Evolutionary conservation across 345 rosid species (phyloP).

Genomic region (Barbarea vulgaris): DNA sequence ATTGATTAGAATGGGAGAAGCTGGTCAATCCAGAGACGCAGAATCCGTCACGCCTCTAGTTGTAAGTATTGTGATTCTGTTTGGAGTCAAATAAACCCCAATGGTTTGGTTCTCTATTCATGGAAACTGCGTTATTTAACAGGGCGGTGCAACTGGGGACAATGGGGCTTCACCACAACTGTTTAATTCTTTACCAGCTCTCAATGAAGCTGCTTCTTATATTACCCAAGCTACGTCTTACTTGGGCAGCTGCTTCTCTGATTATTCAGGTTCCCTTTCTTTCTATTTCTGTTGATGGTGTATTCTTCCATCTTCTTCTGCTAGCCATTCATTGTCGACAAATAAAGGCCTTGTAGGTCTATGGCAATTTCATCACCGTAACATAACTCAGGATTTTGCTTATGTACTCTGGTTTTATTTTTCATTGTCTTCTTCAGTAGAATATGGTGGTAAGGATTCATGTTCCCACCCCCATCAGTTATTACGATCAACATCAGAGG

Average conservation of each 20-base stretch:
- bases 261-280: constrained; percentile 52
- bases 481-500: constrained; percentile 50
- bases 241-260: constrained; percentile 59
- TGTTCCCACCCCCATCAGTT: constrained; percentile 58
- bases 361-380: not conserved
- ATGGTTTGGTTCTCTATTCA: constrained; percentile 18
- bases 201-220: constrained; percentile 59
- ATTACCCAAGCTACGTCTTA: constrained; percentile 61
- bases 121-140: constrained; percentile 13
- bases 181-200: constrained; percentile 52
- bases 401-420: constrained; percentile 7
- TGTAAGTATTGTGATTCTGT: constrained; percentile 38
- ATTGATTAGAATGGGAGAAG: constrained; percentile 48
- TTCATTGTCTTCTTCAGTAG: constrained; percentile 44
- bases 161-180: constrained; percentile 45
- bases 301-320: not conserved
- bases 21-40: constrained; percentile 41
- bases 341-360: not conserved
- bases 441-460: constrained; percentile 55
- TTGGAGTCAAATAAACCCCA: not conserved
- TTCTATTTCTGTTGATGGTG: not conserved
- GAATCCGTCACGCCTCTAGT: constrained; percentile 40
- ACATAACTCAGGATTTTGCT: constrained; percentile 7
- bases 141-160: constrained; percentile 35
- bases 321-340: not conserved